Evolutionary conservation across 192 early-diverging fungal genomes (phyloP), one percentile per base, ranked within the genome.

Genomic region (Cetraspora pellucida): DNA sequence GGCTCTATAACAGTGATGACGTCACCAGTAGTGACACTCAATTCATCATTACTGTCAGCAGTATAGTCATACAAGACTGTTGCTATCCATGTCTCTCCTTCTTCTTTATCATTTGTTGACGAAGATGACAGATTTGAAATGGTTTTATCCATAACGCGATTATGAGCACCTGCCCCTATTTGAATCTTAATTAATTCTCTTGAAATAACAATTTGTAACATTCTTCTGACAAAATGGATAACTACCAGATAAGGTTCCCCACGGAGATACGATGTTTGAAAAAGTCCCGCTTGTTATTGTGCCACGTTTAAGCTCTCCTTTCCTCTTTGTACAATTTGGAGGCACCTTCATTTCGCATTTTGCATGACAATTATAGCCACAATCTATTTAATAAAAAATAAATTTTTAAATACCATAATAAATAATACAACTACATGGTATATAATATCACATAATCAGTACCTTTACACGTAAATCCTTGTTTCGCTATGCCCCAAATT

Each of bases 291-390:
- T 61, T 23, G 74, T 73, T 14, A 68, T 80, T 7, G 72, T 65
- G 19, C 84, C 85, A 3, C 81, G 78, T 1, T 82, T 82, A 27
- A 86, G 83, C n/a, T 83, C 81, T 13, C 87, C 87, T 60, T 85
- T 87, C 6, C 87, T 70, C 28, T 87, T 83, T 46, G 87, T 84
- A 61, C 93, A 94, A 55, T 82, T 88, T 1, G 89, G 90, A 10
- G 91, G 83, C 13, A 91, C 89, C 77, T 93, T 94, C 83, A 91
- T 88, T 77, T 94, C 93, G 75, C 93, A 94, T 78, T 91, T 93
- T 10, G 90, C 82, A 77, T 94, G 93, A 30, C 90, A 90, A 77
- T 91, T 91, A 71, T 90, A 92, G 3, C 89, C 89, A 78, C 93
- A 91, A 19, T 84, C 84, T 72, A 66, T 60, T 68, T 13, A 10